Percentiles rank a stretch among this genome's conserved stretches.
These are phyloP conservation scores for Citrus australasica DNA, from an alignment of 345 rosid species.

Conservation along the genomic window DNA sequence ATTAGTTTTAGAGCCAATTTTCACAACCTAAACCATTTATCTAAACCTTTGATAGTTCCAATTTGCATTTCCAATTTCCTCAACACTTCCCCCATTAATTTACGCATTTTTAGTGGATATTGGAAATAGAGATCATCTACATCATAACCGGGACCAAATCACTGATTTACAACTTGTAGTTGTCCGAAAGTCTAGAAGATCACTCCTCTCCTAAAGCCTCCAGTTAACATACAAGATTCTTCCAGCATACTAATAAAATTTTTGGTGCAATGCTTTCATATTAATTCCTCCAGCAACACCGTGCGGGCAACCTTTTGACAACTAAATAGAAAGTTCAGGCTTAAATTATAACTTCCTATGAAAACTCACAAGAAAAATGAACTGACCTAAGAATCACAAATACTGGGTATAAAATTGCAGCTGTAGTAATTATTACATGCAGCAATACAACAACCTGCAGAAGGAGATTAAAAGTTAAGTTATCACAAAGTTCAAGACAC, in stretches of 20 bases:
- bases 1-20: neutral
- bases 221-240: neutral
- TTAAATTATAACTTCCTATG: neutral
- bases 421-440: conserved; percentile 68
- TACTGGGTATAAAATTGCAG: conserved; percentile 73
- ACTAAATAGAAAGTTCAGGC: neutral
- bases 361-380: neutral
- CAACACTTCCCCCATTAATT: neutral
- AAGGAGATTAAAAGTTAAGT: conserved; percentile 15
- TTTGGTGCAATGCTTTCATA: neutral
- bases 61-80: neutral
- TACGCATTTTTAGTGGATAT: neutral
- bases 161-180: neutral
- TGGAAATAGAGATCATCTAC: neutral
- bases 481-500: neutral
- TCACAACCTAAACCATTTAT: neutral
- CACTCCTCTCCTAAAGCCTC: neutral
- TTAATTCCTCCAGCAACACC: neutral
- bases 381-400: conserved; percentile 77
- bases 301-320: neutral
- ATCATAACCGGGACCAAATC: neutral
- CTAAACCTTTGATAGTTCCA: neutral
- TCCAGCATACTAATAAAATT: neutral
- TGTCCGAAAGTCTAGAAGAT: neutral
- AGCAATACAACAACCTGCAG: conserved; percentile 59